Percentiles rank a stretch among this genome's conserved stretches.
Evolutionary conservation across 306 rosid species (phyloP).

Genomic region (cucumber (Cucumis sativus)): DNA sequence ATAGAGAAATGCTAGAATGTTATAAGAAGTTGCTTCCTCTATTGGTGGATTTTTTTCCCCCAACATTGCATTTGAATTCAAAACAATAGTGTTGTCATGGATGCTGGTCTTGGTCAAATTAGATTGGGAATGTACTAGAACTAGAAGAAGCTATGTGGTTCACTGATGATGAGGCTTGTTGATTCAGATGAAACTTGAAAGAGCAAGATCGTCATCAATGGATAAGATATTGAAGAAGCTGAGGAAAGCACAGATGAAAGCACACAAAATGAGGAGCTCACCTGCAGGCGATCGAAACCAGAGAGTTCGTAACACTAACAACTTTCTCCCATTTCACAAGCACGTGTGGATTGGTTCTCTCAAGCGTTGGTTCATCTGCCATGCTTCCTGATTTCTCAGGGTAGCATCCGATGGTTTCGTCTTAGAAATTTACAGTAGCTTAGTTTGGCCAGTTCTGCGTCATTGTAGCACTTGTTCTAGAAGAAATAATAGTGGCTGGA

Average conservation of each 20-base stretch:
- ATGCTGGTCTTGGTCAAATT: background rate
- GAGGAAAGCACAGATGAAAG: constrained; percentile 59
- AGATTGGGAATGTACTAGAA: background rate
- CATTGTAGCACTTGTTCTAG: background rate
- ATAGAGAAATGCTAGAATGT: background rate
- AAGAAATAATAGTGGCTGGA: background rate
- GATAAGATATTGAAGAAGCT: constrained; percentile 66
- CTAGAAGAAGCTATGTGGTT: background rate
- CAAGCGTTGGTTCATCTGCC: constrained; percentile 16
- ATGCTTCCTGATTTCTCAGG: constrained; percentile 12
- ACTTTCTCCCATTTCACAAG: constrained; percentile 7
- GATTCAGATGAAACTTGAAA: constrained; percentile 76
- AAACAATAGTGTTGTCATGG: background rate
- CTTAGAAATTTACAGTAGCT: background rate
- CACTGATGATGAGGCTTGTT: background rate
- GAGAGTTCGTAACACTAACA: constrained; percentile 6
- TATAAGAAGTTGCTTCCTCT: background rate
- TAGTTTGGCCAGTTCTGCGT: background rate
- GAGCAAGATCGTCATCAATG: constrained; percentile 67
- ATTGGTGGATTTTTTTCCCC: background rate
- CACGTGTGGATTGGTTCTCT: constrained; percentile 13
- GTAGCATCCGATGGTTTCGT: background rate
- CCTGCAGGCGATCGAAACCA: constrained; percentile 9
- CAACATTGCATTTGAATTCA: background rate
- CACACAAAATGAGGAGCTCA: constrained; percentile 57